Conservation (phyloP, 768 basidiomycete species). For the Lyophyllum semitale region DNA sequence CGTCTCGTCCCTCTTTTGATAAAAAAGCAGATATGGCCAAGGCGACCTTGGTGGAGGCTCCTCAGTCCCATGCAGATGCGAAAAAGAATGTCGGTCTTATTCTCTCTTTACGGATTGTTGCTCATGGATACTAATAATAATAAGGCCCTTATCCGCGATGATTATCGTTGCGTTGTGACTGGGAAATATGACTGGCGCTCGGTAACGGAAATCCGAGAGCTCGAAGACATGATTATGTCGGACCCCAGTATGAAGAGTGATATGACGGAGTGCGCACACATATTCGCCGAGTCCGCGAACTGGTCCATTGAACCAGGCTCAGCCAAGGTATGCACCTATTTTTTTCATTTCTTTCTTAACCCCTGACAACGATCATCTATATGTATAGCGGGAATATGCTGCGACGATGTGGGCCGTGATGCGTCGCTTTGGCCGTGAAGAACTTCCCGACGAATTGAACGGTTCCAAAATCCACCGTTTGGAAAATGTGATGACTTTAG, state of each 20-base stretch:
- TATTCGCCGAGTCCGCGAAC: slow-evolving; percentile 26
- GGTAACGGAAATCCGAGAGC: slow-evolving; percentile 11
- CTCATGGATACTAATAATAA: background rate
- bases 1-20: slow-evolving; percentile 24
- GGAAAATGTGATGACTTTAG: slow-evolving; percentile 33
- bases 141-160: slow-evolving; percentile 38
- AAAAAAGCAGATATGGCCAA: slow-evolving; percentile 21
- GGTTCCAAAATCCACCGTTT: slow-evolving; percentile 30
- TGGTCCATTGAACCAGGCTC: slow-evolving; percentile 15
- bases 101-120: background rate
- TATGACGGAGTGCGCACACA: slow-evolving; percentile 27
- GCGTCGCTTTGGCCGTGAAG: slow-evolving; percentile 25
- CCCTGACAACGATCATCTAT: background rate
- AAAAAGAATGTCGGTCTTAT: background rate
- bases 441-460: slow-evolving; percentile 23
- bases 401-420: slow-evolving; percentile 26
- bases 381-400: slow-evolving; percentile 23
- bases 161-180: slow-evolving; percentile 33
- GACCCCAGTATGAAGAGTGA: background rate
- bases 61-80: background rate
- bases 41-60: background rate
- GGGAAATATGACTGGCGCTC: slow-evolving; percentile 22
- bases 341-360: slow-evolving; percentile 1
- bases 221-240: background rate
- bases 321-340: slow-evolving; percentile 19